Evolutionary conservation across 768 basidiomycete species (phyloP).

Genomic region (Tylopilus felleus): DNA sequence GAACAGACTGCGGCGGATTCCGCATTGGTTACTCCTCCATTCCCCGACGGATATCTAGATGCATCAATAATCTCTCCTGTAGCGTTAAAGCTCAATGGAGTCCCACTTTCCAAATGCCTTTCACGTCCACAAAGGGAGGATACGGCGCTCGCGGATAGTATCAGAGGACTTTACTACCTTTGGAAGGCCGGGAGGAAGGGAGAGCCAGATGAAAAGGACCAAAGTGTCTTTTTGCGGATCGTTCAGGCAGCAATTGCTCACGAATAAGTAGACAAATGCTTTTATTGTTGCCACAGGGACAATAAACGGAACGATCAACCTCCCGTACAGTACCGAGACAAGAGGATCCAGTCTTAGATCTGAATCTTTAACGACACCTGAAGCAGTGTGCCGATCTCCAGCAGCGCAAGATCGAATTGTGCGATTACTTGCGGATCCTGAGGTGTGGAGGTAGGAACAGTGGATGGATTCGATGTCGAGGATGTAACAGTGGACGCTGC

Average conservation of each 20-base stretch:
- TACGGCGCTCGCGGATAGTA: slow-evolving; percentile 47
- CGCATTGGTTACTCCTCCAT: slow-evolving; percentile 24
- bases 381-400: slow-evolving; percentile 24
- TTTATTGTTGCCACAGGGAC: not conserved
- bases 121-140: slow-evolving; percentile 22
- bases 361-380: slow-evolving; percentile 8
- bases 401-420: slow-evolving; percentile 25
- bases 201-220: slow-evolving; percentile 20
- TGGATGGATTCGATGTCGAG: slow-evolving; percentile 1
- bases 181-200: slow-evolving; percentile 47
- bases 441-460: slow-evolving; percentile 16
- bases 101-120: slow-evolving; percentile 2
- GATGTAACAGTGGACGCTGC: slow-evolving; percentile 8
- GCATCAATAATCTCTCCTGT: slow-evolving; percentile 8
- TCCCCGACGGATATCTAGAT: slow-evolving; percentile 8
- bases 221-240: slow-evolving; percentile 32
- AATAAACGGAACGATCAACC: not conserved
- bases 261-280: slow-evolving; percentile 10
- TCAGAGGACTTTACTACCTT: slow-evolving; percentile 55
- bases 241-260: slow-evolving; percentile 31
- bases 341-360: not conserved
- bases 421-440: slow-evolving; percentile 20
- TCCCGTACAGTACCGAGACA: not conserved
- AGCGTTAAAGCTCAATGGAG: slow-evolving; percentile 11
- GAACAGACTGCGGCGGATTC: slow-evolving; percentile 21